A percentile compares a stretch with the other conserved stretches of the same genome.
Evolutionary conservation across 169 alveolate genomes (phyloP).

Genomic region (Blepharisma undulans): DNA sequence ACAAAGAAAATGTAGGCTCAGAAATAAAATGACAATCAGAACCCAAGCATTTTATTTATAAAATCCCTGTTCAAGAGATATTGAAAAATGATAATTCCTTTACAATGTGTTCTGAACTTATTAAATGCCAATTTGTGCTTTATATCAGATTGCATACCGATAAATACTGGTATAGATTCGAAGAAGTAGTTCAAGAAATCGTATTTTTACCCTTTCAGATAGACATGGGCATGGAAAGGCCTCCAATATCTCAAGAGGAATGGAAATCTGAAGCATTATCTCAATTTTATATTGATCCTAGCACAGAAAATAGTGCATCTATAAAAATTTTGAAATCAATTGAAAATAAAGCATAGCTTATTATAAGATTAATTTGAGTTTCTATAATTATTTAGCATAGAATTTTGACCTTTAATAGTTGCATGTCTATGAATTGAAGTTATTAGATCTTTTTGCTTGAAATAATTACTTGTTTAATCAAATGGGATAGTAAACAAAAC

Average conservation of each 20-base stretch:
- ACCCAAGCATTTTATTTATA: not conserved
- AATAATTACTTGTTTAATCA: too few species aligned
- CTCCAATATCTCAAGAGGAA: not conserved
- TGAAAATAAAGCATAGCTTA: too few species aligned
- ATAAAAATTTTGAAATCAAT: not conserved
- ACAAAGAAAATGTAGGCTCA: too few species aligned
- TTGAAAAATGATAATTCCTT: not conserved
- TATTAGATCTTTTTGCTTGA: too few species aligned
- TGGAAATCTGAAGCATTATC: not conserved
- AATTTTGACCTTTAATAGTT: too few species aligned
- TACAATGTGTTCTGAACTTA: not conserved
- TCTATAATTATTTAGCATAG: too few species aligned
- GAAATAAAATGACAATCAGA: too few species aligned
- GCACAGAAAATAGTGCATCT: not conserved
- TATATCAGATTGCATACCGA: not conserved
- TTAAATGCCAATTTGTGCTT: not conserved
- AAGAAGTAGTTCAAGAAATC: not conserved
- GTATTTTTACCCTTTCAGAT: not conserved
- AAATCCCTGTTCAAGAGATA: not conserved
- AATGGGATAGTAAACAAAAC: too few species aligned
- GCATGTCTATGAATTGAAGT: too few species aligned
- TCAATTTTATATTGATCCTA: too few species aligned
- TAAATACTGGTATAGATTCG: not conserved
- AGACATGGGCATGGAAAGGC: not conserved
- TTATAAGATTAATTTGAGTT: too few species aligned